A percentile compares a stretch with the other conserved stretches of the same genome.
These are phyloP conservation scores for Boletus coccyginus DNA, from an alignment of 768 basidiomycete genomes.

Conservation along the genomic window DNA sequence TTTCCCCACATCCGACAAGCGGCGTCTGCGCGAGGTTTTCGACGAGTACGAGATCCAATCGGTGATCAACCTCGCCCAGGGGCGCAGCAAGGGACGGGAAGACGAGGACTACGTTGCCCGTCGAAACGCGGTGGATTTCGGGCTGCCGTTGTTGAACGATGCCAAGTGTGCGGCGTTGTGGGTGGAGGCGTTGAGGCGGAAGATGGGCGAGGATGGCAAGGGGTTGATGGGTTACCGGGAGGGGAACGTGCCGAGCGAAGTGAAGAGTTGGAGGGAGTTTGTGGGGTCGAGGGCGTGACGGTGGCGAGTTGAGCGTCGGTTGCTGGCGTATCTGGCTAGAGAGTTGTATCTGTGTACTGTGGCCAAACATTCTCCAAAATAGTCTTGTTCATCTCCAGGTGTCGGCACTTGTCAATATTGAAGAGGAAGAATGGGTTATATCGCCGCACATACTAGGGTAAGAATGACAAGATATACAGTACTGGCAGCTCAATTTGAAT, in stretches of 20 bases:
- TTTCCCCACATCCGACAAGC: constrained; percentile 96
- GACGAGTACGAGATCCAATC: constrained; percentile 93
- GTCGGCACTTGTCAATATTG: background rate
- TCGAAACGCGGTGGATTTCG: constrained; percentile 96
- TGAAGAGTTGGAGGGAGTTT: constrained; percentile 90
- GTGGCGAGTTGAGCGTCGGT: background rate
- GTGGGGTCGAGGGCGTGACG: constrained; percentile 65
- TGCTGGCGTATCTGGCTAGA: constrained; percentile 5
- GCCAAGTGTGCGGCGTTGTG: constrained; percentile 85
- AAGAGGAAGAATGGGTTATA: background rate
- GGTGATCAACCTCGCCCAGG: constrained; percentile 88
- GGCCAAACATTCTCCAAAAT: background rate
- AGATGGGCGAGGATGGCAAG: constrained; percentile 71
- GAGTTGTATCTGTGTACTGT: too few relatives aligned
- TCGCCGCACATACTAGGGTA: too few relatives aligned
- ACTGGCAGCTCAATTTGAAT: too few relatives aligned
- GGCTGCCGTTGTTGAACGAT: constrained; percentile 88
- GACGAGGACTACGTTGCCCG: constrained; percentile 98
- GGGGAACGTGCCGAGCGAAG: constrained; percentile 87
- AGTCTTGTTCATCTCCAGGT: background rate
- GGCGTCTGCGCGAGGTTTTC: constrained; percentile 90
- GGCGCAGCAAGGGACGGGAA: constrained; percentile 67
- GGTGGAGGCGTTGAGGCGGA: constrained; percentile 82
- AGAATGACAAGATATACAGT: too few relatives aligned
- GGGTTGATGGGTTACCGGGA: constrained; percentile 74